phyloP scores from a whole-genome alignment of 148 eudicot species.

The Heliosperma pusillum region DNA sequence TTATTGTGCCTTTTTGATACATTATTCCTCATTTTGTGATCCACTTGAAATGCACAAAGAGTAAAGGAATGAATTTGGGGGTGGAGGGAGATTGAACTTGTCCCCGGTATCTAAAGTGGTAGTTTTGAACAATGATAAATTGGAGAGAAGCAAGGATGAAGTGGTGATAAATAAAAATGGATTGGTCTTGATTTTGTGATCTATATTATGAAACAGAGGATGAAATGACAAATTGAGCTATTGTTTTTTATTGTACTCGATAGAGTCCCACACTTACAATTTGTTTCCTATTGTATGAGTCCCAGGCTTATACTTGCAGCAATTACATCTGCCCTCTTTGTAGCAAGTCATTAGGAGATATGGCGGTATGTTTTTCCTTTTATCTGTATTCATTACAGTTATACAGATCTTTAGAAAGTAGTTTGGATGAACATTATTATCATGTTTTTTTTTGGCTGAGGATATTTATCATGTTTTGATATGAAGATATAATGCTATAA shows the following conservation, averaged over 20 bases:
- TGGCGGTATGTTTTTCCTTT: constrained; percentile 61
- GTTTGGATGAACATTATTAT: neutral
- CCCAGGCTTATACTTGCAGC: constrained; percentile 71
- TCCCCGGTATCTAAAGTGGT: no score
- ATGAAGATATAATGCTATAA: neutral
- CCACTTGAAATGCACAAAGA: no score
- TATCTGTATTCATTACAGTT: neutral
- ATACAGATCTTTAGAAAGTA: neutral
- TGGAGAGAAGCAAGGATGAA: neutral
- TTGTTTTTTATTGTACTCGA: neutral
- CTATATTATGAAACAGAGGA: neutral
- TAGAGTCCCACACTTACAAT: constrained; percentile 1
- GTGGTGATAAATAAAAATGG: neutral
- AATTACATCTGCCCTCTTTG: constrained; percentile 87
- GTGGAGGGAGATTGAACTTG: no score
- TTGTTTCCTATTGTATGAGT: constrained; percentile 15
- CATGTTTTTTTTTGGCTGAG: neutral
- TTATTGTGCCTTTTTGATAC: neutral
- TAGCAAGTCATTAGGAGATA: constrained; percentile 93
- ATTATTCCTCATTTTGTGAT: neutral
- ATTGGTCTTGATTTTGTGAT: neutral
- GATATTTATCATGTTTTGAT: neutral
- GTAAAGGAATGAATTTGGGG: no score
- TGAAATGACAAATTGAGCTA: neutral
- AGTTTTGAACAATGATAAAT: neutral